phyloP scores from a whole-genome alignment of 169 alveolate genomes.

The Haemoproteus tartakovskyi region DNA sequence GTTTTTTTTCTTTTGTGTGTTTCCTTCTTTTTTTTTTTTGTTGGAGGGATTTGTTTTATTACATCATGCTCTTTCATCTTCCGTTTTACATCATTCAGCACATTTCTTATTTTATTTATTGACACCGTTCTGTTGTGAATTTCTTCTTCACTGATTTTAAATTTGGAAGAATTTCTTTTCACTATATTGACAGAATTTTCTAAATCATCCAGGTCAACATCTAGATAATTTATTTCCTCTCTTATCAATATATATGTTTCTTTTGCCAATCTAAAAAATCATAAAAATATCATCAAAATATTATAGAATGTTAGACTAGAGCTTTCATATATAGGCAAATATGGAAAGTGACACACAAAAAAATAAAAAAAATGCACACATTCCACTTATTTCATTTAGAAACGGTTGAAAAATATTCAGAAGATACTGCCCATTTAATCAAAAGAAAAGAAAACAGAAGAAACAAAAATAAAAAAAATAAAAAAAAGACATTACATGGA shows the following conservation, averaged over 20 bases:
- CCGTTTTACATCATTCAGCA: slow-evolving; percentile 10
- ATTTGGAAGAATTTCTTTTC: slow-evolving; percentile 40
- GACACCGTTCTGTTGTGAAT: slow-evolving; percentile 23
- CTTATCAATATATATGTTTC: slow-evolving; percentile 30
- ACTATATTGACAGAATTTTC: slow-evolving; percentile 50
- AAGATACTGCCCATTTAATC: neutral
- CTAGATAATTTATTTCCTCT: slow-evolving; percentile 59
- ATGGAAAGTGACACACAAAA: too few species aligned
- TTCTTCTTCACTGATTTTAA: slow-evolving; percentile 54
- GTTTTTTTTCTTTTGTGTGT: too few species aligned
- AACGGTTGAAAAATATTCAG: neutral
- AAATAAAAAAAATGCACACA: too few species aligned
- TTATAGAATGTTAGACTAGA: neutral
- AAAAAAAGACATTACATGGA: slow-evolving; percentile 9
- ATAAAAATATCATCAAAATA: neutral
- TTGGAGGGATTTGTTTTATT: too few species aligned
- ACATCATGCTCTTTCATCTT: too few species aligned
- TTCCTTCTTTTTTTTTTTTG: neutral
- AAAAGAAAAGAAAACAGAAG: neutral
- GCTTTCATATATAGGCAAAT: neutral
- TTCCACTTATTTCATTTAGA: neutral
- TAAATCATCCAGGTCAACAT: slow-evolving; percentile 48
- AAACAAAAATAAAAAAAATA: too few species aligned
- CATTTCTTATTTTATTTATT: slow-evolving; percentile 16
- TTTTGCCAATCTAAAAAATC: slow-evolving; percentile 24